A percentile compares a stretch with the other conserved stretches of the same genome.
phyloP scores from a whole-genome alignment of 768 basidiomycete genomes.

The Stropharia rugosoannulata region DNA sequence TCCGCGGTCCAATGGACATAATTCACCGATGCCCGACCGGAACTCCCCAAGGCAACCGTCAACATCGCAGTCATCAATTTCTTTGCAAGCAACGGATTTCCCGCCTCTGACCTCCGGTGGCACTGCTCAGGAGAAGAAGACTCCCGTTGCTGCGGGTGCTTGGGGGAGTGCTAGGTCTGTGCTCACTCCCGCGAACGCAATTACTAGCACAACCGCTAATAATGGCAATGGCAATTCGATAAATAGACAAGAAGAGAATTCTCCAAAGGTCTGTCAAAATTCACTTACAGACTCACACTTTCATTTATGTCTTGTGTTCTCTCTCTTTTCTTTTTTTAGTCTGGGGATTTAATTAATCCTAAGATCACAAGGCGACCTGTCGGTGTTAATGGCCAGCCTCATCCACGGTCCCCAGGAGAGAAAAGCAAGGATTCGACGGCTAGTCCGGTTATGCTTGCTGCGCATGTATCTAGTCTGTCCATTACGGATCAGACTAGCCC shows the following conservation, averaged over 20 bases:
- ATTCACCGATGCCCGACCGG: slow-evolving; percentile 23
- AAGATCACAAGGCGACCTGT: slow-evolving; percentile 21
- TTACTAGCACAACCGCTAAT: not conserved
- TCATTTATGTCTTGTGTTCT: not conserved
- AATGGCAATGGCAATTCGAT: slow-evolving; percentile 13
- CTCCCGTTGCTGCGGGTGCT: slow-evolving; percentile 58
- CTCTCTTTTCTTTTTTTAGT: slow-evolving; percentile 9
- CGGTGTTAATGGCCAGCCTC: slow-evolving; percentile 13
- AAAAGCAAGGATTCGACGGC: slow-evolving; percentile 13
- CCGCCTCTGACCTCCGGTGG: slow-evolving; percentile 59
- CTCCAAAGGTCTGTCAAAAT: slow-evolving; percentile 16
- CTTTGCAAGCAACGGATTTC: slow-evolving; percentile 64
- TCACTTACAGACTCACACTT: not conserved
- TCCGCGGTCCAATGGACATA: slow-evolving; percentile 28
- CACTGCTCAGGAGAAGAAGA: slow-evolving; percentile 47
- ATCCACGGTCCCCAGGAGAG: slow-evolving; percentile 15
- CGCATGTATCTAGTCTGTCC: slow-evolving; percentile 22
- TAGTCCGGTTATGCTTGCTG: slow-evolving; percentile 13
- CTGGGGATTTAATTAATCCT: slow-evolving; percentile 19
- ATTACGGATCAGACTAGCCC: slow-evolving; percentile 12
- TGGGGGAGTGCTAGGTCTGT: slow-evolving; percentile 67
- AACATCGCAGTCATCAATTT: slow-evolving; percentile 30
- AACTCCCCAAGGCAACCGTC: slow-evolving; percentile 21
- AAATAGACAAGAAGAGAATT: slow-evolving; percentile 15
- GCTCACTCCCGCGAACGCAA: slow-evolving; percentile 37